Evolutionary conservation across 1,139 yeast genomes (phyloP).

Genomic region (Kazachstania sp.): DNA sequence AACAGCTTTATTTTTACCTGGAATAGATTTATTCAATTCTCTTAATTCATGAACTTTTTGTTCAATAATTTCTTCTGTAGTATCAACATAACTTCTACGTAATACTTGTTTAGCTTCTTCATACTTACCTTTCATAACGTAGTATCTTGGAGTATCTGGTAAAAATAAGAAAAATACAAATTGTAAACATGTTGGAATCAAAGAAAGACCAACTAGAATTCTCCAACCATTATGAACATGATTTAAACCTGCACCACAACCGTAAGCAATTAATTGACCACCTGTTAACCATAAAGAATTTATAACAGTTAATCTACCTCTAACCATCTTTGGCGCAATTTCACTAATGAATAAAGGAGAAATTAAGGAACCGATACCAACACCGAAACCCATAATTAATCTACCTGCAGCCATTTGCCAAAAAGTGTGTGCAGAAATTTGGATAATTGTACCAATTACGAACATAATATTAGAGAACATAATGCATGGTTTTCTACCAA

Average conservation of each 20-base stretch:
- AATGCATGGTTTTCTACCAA: constrained; percentile 76
- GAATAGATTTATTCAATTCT: constrained; percentile 50
- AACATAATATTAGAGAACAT: constrained; percentile 74
- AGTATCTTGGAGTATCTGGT: constrained; percentile 92
- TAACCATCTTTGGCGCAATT: constrained; percentile 81
- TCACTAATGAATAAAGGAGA: constrained; percentile 89
- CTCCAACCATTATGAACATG: constrained; percentile 83
- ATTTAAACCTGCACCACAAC: constrained; percentile 82
- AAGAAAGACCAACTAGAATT: constrained; percentile 77
- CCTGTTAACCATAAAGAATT: constrained; percentile 52
- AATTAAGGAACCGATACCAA: constrained; percentile 84
- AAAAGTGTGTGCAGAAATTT: constrained; percentile 66
- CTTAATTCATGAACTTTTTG: constrained; percentile 53
- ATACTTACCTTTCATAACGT: constrained; percentile 58
- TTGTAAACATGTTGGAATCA: constrained; percentile 80
- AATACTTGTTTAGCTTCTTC: constrained; percentile 63
- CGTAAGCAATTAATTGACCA: constrained; percentile 87
- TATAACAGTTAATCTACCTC: constrained; percentile 72
- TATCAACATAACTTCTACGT: constrained; percentile 46
- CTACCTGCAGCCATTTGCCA: constrained; percentile 93
- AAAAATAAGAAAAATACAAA: constrained; percentile 68
- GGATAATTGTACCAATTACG: constrained; percentile 73
- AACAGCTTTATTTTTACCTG: constrained; percentile 46
- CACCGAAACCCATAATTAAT: constrained; percentile 90
- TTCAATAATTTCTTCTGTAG: constrained; percentile 49